Evolutionary conservation across 306 rosid genomes (phyloP).

Genomic region (Pterocarpus santalinus): DNA sequence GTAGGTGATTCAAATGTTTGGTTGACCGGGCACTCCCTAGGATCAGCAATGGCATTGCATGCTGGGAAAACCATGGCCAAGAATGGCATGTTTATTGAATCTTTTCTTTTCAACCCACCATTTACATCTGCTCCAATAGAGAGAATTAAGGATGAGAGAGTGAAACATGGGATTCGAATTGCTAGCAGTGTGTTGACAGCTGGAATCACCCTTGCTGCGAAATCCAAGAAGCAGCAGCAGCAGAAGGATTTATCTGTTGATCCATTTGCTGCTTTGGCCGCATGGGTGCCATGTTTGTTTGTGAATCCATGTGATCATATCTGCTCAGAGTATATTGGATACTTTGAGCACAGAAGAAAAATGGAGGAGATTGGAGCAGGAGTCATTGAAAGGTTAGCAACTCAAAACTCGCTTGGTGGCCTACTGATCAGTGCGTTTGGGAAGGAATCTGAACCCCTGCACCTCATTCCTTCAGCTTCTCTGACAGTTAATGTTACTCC

Average conservation of each 20-base stretch:
- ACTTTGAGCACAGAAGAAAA: conserved; percentile 86
- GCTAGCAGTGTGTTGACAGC: conserved; percentile 88
- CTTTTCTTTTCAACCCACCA: conserved; percentile 92
- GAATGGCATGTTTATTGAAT: conserved; percentile 59
- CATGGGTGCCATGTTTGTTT: conserved; percentile 83
- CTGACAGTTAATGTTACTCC: conserved; percentile 62
- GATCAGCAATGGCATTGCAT: conserved; percentile 93
- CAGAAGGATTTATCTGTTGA: conserved; percentile 50
- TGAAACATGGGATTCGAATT: conserved; percentile 84
- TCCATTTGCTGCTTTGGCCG: conserved; percentile 68
- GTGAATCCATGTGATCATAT: conserved; percentile 82
- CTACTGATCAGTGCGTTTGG: conserved; percentile 77
- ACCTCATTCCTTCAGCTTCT: conserved; percentile 92
- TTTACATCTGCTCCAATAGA: conserved; percentile 84
- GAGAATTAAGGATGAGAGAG: conserved; percentile 73
- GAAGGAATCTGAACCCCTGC: conserved; percentile 77
- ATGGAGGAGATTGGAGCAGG: conserved; percentile 92
- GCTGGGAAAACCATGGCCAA: conserved; percentile 89
- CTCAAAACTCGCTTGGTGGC: conserved; percentile 84
- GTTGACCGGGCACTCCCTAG: conserved; percentile 95
- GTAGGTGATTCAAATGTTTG: conserved; percentile 84
- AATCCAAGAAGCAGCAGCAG: conserved; percentile 55
- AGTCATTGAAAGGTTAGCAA: conserved; percentile 81
- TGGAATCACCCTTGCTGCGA: conserved; percentile 83
- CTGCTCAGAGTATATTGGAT: conserved; percentile 88